Base-by-base conservation (phyloP, 805 yeast species). In the Saccharomycopsis olivae region DNA sequence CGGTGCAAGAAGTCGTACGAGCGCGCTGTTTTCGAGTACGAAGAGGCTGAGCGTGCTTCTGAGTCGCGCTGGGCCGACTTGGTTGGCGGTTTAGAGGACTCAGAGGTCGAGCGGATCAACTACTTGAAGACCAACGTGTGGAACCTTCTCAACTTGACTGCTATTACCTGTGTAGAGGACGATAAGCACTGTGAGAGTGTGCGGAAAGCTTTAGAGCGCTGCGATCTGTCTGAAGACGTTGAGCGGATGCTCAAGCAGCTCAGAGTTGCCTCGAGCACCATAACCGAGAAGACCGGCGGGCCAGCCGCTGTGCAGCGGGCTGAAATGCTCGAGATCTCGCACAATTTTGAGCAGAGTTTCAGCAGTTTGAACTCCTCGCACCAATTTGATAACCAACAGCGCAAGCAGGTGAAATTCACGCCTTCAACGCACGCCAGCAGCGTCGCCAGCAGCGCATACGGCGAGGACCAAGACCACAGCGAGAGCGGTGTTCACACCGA, bases 171-270 rank as follows among this genome's bases (percentile, higher is more conserved):
- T 54, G 88, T 85, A 24, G 72, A 75, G 33, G 82, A 79, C 51
- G 95, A 86, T 53, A 78, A 74, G 46, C 68, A 81, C 8, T 83
- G 81, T 41, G 95, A 86, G 53, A 65, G 65, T 38, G 70, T 87
- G 11, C 69, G 95, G 41, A 55, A 74, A 5, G 57, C 73, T 2
- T 65, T 85, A 39, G 95, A 87, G 44, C 68, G 71, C 37, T 78
- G 87, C 49, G 78, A 75, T 15, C 21, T 27, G 4, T 23, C 10
- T 17, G n/a, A 15, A n/a, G 36, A 33, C 15, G 65, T 32, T 4
- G 24, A 25, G 4, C n/a, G n/a, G n/a, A n/a, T n/a, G n/a, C n/a
- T n/a, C n/a, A n/a, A n/a, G n/a, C n/a, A n/a, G n/a, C n/a, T n/a
- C n/a, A n/a, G n/a, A n/a, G n/a, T n/a, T n/a, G n/a, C n/a, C n/a